These are phyloP conservation scores for Penicillium coprophilum DNA, from an alignment of 495 filamentous ascomycete genomes.

Conservation along the genomic window DNA sequence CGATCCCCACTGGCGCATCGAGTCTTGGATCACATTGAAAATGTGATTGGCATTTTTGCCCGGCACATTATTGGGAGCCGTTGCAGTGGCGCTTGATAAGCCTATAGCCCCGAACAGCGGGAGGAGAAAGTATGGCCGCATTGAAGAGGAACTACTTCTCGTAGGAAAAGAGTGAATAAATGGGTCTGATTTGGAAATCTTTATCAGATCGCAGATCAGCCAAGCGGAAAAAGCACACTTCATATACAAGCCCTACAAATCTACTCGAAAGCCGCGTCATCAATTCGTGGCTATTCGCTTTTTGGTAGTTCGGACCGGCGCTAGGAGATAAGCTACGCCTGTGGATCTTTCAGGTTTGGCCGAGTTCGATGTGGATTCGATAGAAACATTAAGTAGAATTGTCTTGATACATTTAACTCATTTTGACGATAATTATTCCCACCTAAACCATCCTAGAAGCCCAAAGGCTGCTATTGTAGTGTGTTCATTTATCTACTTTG, in stretches of 20 bases:
- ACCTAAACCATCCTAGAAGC: too few relatives aligned
- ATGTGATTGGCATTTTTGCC: constrained; percentile 55
- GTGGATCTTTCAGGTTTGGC: not conserved
- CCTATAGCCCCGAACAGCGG: constrained; percentile 14
- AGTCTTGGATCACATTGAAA: constrained; percentile 66
- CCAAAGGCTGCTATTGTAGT: too few relatives aligned
- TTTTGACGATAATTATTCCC: too few relatives aligned
- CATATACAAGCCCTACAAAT: not conserved
- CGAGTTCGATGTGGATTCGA: not conserved
- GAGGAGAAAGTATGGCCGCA: constrained; percentile 14
- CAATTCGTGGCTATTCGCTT: not conserved
- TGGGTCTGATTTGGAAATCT: not conserved
- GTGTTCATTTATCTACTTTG: too few relatives aligned
- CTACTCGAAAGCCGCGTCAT: constrained; percentile 8
- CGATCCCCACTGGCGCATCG: constrained; percentile 70
- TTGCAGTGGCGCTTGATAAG: constrained; percentile 11
- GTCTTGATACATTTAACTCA: too few relatives aligned
- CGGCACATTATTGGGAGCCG: not conserved
- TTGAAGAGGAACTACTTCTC: not conserved
- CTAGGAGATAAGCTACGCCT: constrained; percentile 9
- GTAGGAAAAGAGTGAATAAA: too few relatives aligned
- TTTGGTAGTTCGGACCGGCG: constrained; percentile 5
- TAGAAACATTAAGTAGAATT: too few relatives aligned
- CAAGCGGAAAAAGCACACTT: not conserved
- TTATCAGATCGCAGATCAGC: constrained; percentile 4